Evolutionary conservation across 352 stramenopile genomes (phyloP).

Genomic region (Globisporangium apiculatum): DNA sequence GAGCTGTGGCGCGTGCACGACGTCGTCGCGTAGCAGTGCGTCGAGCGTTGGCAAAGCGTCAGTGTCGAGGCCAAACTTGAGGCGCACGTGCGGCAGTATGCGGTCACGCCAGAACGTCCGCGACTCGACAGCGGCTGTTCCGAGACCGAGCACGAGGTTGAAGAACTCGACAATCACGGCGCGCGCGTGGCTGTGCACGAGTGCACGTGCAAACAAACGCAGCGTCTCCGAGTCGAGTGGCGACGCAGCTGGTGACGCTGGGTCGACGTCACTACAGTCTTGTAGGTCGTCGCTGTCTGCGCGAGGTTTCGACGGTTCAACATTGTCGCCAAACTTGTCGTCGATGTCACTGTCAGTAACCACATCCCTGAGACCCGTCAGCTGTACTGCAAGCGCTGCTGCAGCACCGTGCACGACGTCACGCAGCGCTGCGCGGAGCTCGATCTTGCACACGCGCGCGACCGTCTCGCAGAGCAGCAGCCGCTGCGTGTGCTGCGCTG

Average conservation of each 20-base stretch:
- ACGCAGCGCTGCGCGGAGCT: slow-evolving; percentile 33
- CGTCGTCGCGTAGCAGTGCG: slow-evolving; percentile 25
- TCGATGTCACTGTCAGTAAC: no score
- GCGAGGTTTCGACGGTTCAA: no score
- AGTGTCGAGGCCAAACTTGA: slow-evolving; percentile 29
- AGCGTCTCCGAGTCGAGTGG: neutral
- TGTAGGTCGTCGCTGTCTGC: no score
- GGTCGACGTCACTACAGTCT: neutral
- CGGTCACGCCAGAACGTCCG: slow-evolving; percentile 42
- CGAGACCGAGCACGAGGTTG: slow-evolving; percentile 39
- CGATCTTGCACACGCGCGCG: slow-evolving; percentile 46
- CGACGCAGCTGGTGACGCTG: neutral
- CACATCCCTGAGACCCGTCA: neutral
- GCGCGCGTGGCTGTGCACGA: slow-evolving; percentile 15
- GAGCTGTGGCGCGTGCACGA: slow-evolving; percentile 47
- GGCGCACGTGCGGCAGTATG: slow-evolving; percentile 32
- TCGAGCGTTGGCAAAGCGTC: slow-evolving; percentile 16
- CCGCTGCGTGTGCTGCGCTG: slow-evolving; percentile 30
- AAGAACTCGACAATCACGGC: slow-evolving; percentile 37
- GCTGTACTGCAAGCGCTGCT: slow-evolving; percentile 16
- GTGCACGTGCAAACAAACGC: neutral
- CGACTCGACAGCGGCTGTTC: slow-evolving; percentile 15
- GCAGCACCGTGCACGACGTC: slow-evolving; percentile 18
- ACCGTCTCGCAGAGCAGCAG: slow-evolving; percentile 55
- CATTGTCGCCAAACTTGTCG: no score